Evolutionary conservation across 768 basidiomycete species (phyloP).

Genomic region (Austroboletus eburneus): DNA sequence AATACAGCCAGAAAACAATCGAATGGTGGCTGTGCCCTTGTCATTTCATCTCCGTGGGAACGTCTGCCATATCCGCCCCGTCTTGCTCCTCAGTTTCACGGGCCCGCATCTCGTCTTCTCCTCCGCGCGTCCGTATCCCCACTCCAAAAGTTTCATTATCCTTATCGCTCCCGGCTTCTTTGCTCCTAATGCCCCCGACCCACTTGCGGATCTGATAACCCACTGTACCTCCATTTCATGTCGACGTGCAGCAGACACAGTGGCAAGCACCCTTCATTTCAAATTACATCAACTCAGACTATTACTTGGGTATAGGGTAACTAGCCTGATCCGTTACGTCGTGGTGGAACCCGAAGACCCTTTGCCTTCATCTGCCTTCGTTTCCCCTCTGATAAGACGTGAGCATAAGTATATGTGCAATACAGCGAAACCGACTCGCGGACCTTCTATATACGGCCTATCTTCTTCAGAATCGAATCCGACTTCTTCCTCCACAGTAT

Average conservation of each 20-base stretch:
- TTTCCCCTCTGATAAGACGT: conserved; percentile 52
- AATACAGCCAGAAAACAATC: too few species aligned
- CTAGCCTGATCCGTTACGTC: conserved; percentile 29
- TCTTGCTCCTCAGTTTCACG: too few species aligned
- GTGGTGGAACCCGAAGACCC: conserved; percentile 63
- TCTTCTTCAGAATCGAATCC: conserved; percentile 78
- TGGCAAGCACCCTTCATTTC: background rate
- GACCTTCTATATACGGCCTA: conserved; percentile 73
- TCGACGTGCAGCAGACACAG: background rate
- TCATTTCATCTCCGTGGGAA: too few species aligned
- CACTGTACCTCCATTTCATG: background rate
- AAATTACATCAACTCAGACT: conserved; percentile 1
- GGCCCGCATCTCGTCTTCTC: too few species aligned
- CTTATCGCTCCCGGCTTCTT: too few species aligned
- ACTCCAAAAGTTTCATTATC: too few species aligned
- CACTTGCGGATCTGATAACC: background rate
- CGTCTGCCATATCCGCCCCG: too few species aligned
- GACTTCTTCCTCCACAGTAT: conserved; percentile 29
- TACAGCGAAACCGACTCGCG: conserved; percentile 24
- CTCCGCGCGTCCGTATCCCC: too few species aligned
- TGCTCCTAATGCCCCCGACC: too few species aligned
- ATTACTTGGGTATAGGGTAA: too few species aligned
- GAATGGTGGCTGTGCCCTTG: too few species aligned
- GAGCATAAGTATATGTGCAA: background rate
- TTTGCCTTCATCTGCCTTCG: conserved; percentile 73